A percentile compares a stretch with the other conserved stretches of the same genome.
Evolutionary conservation across 139 green algal species (phyloP).

Genomic region (Chlorella sp.): DNA sequence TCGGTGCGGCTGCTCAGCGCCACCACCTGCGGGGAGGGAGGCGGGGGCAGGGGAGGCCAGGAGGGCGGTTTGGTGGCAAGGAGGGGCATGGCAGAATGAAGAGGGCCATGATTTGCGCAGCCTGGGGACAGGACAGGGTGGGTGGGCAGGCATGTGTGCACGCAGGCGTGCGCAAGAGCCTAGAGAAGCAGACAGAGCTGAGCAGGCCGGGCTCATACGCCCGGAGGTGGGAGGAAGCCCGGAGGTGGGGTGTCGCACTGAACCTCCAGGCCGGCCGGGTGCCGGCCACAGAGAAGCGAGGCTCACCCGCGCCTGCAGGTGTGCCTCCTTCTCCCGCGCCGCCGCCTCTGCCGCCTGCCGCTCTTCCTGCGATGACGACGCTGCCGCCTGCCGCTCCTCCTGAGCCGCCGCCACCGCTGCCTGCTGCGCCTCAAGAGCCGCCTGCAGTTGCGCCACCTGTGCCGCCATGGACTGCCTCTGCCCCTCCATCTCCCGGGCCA

Average conservation of each 20-base stretch:
- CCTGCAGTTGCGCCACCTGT: slow-evolving; percentile 7
- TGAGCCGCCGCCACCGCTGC: neutral
- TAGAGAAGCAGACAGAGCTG: neutral
- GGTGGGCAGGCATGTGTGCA: neutral
- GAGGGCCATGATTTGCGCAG: neutral
- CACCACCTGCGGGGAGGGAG: slow-evolving; percentile 25
- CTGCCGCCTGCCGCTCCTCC: slow-evolving; percentile 32
- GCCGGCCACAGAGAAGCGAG: neutral
- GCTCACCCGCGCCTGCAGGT: slow-evolving; percentile 51
- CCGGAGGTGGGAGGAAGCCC: too few relatives aligned
- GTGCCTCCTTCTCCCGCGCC: slow-evolving; percentile 48
- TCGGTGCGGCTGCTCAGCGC: slow-evolving; percentile 43
- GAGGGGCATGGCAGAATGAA: neutral
- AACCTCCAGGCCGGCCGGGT: neutral
- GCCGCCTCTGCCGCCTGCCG: slow-evolving; percentile 6
- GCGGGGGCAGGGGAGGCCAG: neutral
- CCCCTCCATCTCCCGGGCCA: slow-evolving; percentile 18
- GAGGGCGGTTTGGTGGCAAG: neutral
- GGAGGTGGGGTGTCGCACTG: too few relatives aligned
- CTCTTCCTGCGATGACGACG: slow-evolving; percentile 18
- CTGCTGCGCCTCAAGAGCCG: slow-evolving; percentile 10
- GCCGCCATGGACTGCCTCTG: neutral
- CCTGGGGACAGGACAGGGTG: neutral
- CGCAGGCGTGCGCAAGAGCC: neutral
- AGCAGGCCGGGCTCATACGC: neutral